Conservation (phyloP, 2,329 filamentous ascomycete species). For the Botrytis cinerea region DNA sequence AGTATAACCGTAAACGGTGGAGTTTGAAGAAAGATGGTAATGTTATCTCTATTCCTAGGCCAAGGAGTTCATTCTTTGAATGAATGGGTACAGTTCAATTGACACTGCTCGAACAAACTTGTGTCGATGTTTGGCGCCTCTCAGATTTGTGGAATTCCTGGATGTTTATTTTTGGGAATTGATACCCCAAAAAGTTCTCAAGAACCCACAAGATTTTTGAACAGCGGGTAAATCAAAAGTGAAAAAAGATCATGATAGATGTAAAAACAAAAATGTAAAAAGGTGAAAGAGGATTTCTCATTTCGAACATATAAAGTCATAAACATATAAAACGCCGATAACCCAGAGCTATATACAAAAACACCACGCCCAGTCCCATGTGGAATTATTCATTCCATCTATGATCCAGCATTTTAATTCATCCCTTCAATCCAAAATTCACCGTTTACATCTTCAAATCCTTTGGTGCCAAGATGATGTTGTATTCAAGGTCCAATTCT, state of each 20-base stretch:
- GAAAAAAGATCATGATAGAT: background rate
- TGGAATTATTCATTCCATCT: background rate
- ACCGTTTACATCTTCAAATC: background rate
- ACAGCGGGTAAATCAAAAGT: background rate
- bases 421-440: background rate
- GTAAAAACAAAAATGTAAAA: background rate
- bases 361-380: slow-evolving; percentile 1
- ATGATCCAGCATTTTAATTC: slow-evolving; percentile 7
- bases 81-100: background rate
- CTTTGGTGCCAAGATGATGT: slow-evolving; percentile 37
- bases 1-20: background rate
- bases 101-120: background rate
- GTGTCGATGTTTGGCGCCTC: background rate
- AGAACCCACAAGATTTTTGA: too few species aligned
- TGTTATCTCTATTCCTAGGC: background rate
- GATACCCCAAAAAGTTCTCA: background rate
- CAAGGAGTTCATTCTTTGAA: background rate
- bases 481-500: slow-evolving; percentile 42
- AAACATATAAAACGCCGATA: slow-evolving; percentile 7
- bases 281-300: slow-evolving; percentile 23
- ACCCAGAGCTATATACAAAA: slow-evolving; percentile 9
- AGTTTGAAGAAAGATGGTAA: background rate
- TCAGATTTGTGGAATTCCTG: background rate
- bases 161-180: background rate
- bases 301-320: slow-evolving; percentile 2